These are phyloP conservation scores for Pythium apleroticum DNA, from an alignment of 352 stramenopile genomes.

Conservation along the genomic window DNA sequence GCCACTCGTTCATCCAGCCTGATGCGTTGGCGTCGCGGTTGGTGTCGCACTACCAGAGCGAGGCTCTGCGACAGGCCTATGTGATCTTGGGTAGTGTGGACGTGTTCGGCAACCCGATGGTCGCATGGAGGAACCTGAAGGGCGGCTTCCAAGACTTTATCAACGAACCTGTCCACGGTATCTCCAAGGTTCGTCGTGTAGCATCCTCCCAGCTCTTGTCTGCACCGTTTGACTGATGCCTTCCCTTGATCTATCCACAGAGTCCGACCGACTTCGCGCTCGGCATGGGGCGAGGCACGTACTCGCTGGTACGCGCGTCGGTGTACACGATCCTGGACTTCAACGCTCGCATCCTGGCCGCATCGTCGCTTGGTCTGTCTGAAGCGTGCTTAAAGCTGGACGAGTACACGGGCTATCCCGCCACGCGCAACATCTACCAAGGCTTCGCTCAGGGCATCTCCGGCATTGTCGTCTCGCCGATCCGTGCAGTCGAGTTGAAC, in stretches of 20 bases:
- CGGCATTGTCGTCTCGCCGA: conserved; percentile 79
- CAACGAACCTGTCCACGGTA: conserved; percentile 74
- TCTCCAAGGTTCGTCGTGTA: conserved; percentile 45
- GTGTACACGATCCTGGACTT: conserved; percentile 89
- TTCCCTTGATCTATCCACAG: conserved; percentile 20
- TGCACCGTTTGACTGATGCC: neutral
- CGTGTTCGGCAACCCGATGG: conserved; percentile 87
- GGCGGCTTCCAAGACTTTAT: conserved; percentile 84
- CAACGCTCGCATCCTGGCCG: conserved; percentile 83
- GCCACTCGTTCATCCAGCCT: conserved; percentile 83
- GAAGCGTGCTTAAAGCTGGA: conserved; percentile 87
- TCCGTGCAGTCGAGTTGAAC: conserved; percentile 81
- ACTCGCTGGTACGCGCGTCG: conserved; percentile 80
- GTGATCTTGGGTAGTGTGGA: conserved; percentile 88
- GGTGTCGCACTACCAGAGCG: conserved; percentile 85
- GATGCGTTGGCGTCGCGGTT: conserved; percentile 67
- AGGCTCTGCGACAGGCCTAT: conserved; percentile 86
- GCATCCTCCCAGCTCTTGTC: neutral
- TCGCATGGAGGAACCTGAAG: conserved; percentile 85
- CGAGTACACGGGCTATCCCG: conserved; percentile 86
- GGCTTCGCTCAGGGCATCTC: conserved; percentile 84
- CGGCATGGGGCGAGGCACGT: conserved; percentile 75
- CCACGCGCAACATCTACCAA: conserved; percentile 86
- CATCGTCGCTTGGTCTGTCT: conserved; percentile 75
- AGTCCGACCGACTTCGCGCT: conserved; percentile 79